A percentile compares a stretch with the other conserved stretches of the same genome.
These are phyloP conservation scores for Agroathelia rolfsii DNA, from an alignment of 1,284 basidiomycete genomes.

Conservation along the genomic window DNA sequence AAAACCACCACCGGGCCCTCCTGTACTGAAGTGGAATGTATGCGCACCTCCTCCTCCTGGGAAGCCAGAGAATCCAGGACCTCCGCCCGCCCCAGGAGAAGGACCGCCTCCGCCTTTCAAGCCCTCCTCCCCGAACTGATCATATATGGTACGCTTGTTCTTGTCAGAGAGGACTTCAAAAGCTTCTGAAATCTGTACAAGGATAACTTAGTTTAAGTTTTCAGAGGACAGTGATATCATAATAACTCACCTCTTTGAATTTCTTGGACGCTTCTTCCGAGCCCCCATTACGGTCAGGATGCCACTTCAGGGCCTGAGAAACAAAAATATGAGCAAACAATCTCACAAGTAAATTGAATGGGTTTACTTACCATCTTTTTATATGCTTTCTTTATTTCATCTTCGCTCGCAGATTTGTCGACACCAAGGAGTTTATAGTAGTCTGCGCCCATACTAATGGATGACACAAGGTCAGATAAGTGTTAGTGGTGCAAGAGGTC, in stretches of 20 bases:
- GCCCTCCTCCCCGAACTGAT: conserved; percentile 95
- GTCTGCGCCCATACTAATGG: conserved; percentile 60
- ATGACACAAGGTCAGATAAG: too few species aligned
- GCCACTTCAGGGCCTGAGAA: conserved; percentile 76
- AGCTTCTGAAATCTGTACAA: conserved; percentile 76
- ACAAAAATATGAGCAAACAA: conserved; percentile 11
- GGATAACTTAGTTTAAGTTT: background rate
- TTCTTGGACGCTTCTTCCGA: conserved; percentile 80
- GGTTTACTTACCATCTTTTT: conserved; percentile 56
- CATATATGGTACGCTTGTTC: conserved; percentile 88
- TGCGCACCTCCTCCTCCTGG: conserved; percentile 35
- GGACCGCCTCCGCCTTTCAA: conserved; percentile 63
- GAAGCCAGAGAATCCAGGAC: conserved; percentile 36
- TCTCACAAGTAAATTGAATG: conserved; percentile 9
- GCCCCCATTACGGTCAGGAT: conserved; percentile 73
- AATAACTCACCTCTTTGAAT: conserved; percentile 76
- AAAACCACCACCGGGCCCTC: conserved; percentile 34
- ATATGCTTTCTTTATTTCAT: conserved; percentile 46
- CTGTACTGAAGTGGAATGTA: conserved; percentile 54
- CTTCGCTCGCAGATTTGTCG: conserved; percentile 60
- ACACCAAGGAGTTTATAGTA: conserved; percentile 81
- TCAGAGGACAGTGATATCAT: background rate
- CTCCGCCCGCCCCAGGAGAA: conserved; percentile 38
- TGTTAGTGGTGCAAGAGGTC: too few species aligned
- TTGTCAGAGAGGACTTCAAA: conserved; percentile 94